Conservation (phyloP, 331 rosid genomes). For the Prunus yedoensis region DNA sequence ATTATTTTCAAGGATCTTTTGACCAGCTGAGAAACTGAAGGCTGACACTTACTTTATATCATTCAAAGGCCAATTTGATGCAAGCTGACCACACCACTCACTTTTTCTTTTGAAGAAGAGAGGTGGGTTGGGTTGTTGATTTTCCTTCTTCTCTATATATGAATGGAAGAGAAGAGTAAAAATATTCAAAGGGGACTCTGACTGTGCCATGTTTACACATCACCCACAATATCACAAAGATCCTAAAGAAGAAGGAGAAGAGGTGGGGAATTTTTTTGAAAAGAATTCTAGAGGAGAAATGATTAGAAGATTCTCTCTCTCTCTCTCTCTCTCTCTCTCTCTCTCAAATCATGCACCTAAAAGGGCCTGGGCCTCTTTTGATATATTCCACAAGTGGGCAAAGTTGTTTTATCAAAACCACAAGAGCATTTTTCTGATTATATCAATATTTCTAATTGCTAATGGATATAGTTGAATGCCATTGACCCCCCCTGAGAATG, state of each 20-base stretch:
- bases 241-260: conserved; percentile 12
- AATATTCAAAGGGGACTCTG: conserved; percentile 5
- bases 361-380: conserved; percentile 25
- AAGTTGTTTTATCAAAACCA: conserved; percentile 31
- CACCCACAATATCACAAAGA: conserved; percentile 15
- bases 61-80: conserved; percentile 41
- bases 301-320: conserved; percentile 33
- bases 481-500: conserved; percentile 16
- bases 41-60: conserved; percentile 35
- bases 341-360: conserved; percentile 46
- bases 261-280: conserved; percentile 21
- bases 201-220: conserved; percentile 25
- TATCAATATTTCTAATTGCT: background rate
- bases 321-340: background rate
- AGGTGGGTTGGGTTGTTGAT: conserved; percentile 19
- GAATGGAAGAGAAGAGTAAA: background rate
- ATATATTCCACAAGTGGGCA: conserved; percentile 40
- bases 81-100: conserved; percentile 46
- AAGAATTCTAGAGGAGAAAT: conserved; percentile 35
- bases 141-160: background rate
- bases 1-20: conserved; percentile 49
- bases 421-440: too few species aligned
- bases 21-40: conserved; percentile 58
- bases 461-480: conserved; percentile 21
- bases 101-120: conserved; percentile 30